These are phyloP conservation scores for Athelia sp. DNA, from an alignment of 1,284 basidiomycete species.

Conservation along the genomic window DNA sequence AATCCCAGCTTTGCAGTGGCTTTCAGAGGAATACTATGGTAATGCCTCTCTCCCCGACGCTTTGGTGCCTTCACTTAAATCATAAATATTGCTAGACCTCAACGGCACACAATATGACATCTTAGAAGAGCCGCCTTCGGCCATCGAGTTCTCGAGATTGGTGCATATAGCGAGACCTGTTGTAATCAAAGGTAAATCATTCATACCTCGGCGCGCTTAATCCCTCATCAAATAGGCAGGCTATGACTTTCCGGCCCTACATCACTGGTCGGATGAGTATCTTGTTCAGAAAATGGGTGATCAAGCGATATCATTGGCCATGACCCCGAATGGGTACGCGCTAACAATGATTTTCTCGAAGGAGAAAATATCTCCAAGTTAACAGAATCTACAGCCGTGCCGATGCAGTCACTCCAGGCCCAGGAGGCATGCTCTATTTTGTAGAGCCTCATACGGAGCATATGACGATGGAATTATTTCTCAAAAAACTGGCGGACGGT, in stretches of 20 bases:
- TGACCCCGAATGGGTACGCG: slow-evolving; percentile 79
- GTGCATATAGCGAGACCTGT: slow-evolving; percentile 76
- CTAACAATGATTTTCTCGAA: not conserved
- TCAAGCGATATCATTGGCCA: slow-evolving; percentile 62
- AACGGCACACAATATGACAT: slow-evolving; percentile 58
- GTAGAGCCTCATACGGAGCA: slow-evolving; percentile 68
- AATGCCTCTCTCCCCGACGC: not conserved
- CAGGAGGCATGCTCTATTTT: slow-evolving; percentile 64
- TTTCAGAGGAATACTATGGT: slow-evolving; percentile 55
- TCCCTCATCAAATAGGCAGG: slow-evolving; percentile 22
- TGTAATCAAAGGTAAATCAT: slow-evolving; percentile 57
- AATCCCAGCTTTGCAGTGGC: slow-evolving; percentile 35
- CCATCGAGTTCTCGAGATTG: slow-evolving; percentile 71
- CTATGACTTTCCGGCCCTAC: slow-evolving; percentile 33
- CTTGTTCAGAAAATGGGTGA: slow-evolving; percentile 52
- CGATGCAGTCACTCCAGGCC: slow-evolving; percentile 65
- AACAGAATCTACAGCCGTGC: slow-evolving; percentile 60
- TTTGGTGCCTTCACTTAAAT: not conserved
- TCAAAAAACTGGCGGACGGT: slow-evolving; percentile 36
- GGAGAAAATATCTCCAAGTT: not conserved
- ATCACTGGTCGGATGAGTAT: slow-evolving; percentile 62
- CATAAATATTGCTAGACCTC: slow-evolving; percentile 41
- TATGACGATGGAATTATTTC: slow-evolving; percentile 60
- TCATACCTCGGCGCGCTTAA: slow-evolving; percentile 2
- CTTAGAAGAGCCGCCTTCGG: slow-evolving; percentile 53